Base-by-base conservation (phyloP, 768 basidiomycete genomes). In the Lentinula boryana region DNA sequence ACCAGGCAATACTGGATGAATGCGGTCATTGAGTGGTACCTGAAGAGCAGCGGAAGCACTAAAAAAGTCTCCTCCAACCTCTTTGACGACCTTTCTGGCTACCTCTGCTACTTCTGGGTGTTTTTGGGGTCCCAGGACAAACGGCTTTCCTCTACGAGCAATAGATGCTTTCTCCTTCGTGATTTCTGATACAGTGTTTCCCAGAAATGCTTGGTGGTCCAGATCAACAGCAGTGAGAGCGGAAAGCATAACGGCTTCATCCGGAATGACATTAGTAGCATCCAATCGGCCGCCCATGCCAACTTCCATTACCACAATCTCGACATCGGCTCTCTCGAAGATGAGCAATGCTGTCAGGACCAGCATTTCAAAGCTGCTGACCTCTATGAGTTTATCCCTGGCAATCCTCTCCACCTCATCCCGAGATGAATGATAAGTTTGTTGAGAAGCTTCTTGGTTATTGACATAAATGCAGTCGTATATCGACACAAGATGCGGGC, bases 261-360 rank as follows among this genome's bases (percentile, higher is more conserved):
- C 82, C 2, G 91, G 82, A 18, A 98, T 83, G 58, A 90, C 81
- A 69, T 99, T 99, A 2, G 97, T 99, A 18, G 97, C 96, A 70
- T 98, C 97, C 54, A 88, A 73, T 3, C 84, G 79, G 4, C 97
- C 97, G 0, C 97, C 97, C 89, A 99, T 88, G 0, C 97, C 96
- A 9, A 94, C 95, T 74, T 99, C 96, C 48, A 97, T 72, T 9
- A 98, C 84, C 21, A 87, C 88, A 41, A 98, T 67, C 65, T 98
- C 95, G 5, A 95, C 79, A n/a, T 74, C 64, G 2, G 75, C 75
- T 7, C 74, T 73, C 68, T 95, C 87, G 67, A 99, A 94, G 49
- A 92, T 71, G 44, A 78, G 71, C 38, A 95, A 82, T 0, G 95
- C 95, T 0, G 86, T 88, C 60, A 91, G 79, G 0, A 95, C 93